These are phyloP conservation scores for Conringia planisiliqua DNA, from an alignment of 345 rosid species.

Conservation along the genomic window DNA sequence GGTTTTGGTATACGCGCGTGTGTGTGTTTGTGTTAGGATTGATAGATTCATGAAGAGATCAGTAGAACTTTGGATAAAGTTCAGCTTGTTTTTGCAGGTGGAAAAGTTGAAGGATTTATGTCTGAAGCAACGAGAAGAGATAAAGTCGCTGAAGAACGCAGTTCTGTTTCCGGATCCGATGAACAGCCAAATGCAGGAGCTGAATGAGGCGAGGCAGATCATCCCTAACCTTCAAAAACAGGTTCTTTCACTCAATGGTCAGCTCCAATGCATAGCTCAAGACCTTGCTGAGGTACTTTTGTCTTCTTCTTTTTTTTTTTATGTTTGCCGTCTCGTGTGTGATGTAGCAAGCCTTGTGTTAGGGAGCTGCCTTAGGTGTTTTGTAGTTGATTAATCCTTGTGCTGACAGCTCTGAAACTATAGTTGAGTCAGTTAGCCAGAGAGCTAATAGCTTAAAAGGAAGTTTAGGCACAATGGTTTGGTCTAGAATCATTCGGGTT, in stretches of 20 bases:
- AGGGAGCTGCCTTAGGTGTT: background rate
- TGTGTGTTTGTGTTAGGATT: background rate
- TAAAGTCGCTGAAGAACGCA: constrained; percentile 68
- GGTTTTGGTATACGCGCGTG: background rate
- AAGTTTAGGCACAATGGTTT: background rate
- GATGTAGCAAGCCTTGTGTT: background rate
- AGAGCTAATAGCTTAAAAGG: background rate
- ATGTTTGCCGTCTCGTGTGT: background rate
- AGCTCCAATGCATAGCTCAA: constrained; percentile 73
- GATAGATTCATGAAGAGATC: background rate
- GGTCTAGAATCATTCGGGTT: background rate
- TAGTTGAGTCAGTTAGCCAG: background rate
- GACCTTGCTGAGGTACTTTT: constrained; percentile 72
- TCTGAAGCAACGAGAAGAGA: constrained; percentile 86
- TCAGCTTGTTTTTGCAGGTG: constrained; percentile 45
- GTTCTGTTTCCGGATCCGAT: constrained; percentile 71
- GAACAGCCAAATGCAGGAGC: constrained; percentile 61
- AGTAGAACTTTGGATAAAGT: background rate
- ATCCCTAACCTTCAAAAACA: constrained; percentile 82
- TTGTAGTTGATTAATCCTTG: background rate
- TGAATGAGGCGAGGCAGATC: constrained; percentile 71
- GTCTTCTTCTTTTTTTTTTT: background rate
- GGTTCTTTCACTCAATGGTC: constrained; percentile 83
- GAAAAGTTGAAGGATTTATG: constrained; percentile 93
- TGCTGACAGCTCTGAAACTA: background rate